Base-by-base conservation (phyloP, 1,284 basidiomycete species). In the Volvariella surrecta region DNA sequence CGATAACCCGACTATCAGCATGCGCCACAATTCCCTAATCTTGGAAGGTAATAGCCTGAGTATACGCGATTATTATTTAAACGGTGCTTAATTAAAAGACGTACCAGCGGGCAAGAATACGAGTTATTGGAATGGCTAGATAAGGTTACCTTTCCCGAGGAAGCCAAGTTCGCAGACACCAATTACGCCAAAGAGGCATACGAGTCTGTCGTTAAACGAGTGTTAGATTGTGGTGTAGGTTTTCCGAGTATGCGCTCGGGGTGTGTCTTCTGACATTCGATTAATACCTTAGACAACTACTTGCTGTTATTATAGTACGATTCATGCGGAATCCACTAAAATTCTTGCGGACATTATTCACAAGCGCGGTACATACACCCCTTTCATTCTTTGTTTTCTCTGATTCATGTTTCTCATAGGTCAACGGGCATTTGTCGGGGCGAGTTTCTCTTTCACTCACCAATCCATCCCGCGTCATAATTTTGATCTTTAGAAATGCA, bases 41-140 rank as follows among this genome's bases (percentile, higher is more conserved):
- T 88, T 31, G 91, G 87, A 51, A 74, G 76, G 75, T 87, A 58
- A 54, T 73, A 57, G 35, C 19, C 13, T 30, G 28, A 32, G 31
- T 31, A 16, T 32, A 3, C 32, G 10, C 21, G 28, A n/a, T n/a
- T n/a, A n/a, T n/a, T n/a, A n/a, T n/a, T n/a, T n/a, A 15, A 44
- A 24, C 21, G 24, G 50, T 52, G 21, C 48, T 46, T 6, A 31
- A 7, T 34, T n/a, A 42, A 21, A 40, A 39, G 15, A 42, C 42
- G 4, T 37, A 40, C n/a, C 49, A 88, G 85, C 32, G 87, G 88
- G 15, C 76, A 82, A 50, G 74, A 90, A 56, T 75, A 84, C 54
- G 70, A 96, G 59, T 80, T 98, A n/a, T 74, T 98, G 11, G 88
- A 91, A 51, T 98, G 94, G 94, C 76, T 97, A 22, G 61, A 79